Evolutionary conservation across 768 basidiomycete genomes (phyloP).

Genomic region (Boletus vermiculosoides): DNA sequence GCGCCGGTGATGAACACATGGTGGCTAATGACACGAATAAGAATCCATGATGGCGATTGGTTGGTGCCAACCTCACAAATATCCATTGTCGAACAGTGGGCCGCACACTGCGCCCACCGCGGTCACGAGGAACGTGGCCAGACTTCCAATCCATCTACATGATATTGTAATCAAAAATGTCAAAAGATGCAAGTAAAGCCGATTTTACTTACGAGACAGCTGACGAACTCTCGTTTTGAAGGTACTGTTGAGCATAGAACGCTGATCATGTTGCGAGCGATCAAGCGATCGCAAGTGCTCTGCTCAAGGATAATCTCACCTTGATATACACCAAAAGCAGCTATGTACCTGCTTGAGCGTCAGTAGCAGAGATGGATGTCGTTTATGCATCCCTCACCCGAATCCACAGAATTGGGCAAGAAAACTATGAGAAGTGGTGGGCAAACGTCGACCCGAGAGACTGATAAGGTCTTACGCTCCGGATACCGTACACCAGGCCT

Average conservation of each 20-base stretch:
- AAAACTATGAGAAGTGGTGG: constrained; percentile 19
- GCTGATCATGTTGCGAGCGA: constrained; percentile 2
- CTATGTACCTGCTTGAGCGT: constrained; percentile 13
- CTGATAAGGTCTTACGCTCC: constrained; percentile 21
- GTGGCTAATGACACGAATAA: constrained; percentile 7
- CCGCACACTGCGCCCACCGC: constrained; percentile 24
- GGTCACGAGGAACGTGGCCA: constrained; percentile 18
- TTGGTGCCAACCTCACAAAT: constrained; percentile 22
- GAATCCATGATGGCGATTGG: neutral
- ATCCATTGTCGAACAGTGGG: constrained; percentile 26
- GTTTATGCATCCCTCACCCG: constrained; percentile 12
- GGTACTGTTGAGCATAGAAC: constrained; percentile 22
- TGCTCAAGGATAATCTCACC: constrained; percentile 1
- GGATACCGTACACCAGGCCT: constrained; percentile 26
- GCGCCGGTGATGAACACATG: constrained; percentile 25
- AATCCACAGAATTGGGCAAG: constrained; percentile 27
- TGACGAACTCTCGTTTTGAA: constrained; percentile 23
- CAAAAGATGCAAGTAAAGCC: no score
- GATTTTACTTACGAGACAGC: constrained; percentile 22
- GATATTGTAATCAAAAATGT: neutral
- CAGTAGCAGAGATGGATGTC: neutral
- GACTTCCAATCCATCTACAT: constrained; percentile 28
- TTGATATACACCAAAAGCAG: constrained; percentile 31
- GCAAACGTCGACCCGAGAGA: neutral
- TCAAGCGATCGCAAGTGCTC: neutral